Conservation (phyloP, 495 filamentous ascomycete genomes). For the Penicillium antarcticum region DNA sequence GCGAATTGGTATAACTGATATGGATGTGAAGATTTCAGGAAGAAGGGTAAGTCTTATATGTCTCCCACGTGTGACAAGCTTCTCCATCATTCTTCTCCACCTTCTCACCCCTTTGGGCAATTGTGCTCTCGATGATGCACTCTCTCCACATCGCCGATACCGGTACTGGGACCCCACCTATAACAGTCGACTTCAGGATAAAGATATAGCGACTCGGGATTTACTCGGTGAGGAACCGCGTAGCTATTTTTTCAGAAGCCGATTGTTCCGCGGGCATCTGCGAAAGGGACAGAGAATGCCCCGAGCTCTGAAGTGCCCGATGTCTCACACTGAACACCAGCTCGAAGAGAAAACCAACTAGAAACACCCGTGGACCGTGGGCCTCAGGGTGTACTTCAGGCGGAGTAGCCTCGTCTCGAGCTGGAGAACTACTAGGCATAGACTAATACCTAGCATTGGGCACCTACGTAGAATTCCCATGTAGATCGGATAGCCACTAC, state of each 20-base stretch:
- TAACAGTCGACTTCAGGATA: not conserved
- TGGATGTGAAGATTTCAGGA: not conserved
- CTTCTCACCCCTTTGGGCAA: not conserved
- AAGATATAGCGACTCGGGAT: not conserved
- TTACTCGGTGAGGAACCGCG: not conserved
- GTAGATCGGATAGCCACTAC: too few species aligned
- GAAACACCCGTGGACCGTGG: not conserved
- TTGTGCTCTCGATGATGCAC: not conserved
- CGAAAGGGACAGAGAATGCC: too few species aligned
- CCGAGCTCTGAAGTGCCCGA: too few species aligned
- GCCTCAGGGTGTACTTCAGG: not conserved
- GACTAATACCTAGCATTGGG: not conserved
- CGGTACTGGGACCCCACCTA: not conserved
- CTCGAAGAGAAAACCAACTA: not conserved
- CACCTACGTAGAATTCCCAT: too few species aligned
- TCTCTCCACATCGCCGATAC: not conserved
- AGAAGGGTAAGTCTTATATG: not conserved
- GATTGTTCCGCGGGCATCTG: not conserved
- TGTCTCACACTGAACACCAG: not conserved
- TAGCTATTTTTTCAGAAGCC: not conserved
- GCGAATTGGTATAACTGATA: not conserved
- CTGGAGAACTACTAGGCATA: not conserved
- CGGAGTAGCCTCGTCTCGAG: not conserved
- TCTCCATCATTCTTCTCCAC: slow-evolving; percentile 3
- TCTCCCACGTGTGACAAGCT: slow-evolving; percentile 1